Evolutionary conservation across 768 basidiomycete species (phyloP), one percentile per base, ranked within the genome.

Genomic region (Suillus sp.): DNA sequence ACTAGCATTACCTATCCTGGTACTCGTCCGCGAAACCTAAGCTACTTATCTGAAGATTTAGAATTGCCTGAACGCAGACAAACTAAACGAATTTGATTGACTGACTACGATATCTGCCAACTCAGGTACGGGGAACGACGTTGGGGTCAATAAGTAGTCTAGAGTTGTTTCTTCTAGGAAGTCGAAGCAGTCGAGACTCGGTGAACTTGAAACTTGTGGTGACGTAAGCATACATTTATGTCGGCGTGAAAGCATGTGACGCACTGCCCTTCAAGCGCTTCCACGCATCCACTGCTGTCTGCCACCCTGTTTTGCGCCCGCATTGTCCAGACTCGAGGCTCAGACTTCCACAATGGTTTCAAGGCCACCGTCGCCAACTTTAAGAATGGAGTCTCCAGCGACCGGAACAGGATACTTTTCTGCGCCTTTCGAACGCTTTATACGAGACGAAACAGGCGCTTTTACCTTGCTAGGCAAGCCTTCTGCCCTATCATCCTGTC

Each of bases 401-500:
- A 62, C 64, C 22, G 71, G 77, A 30, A 74, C 76, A 68, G 84
- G 84, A 42, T 88, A 85, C 73, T 90, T 93, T 73, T 86, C 88
- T 10, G 77, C 79, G 22, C 80, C 89, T 5, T 89, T 92, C 66
- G 92, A 93, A 73, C 84, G 87, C 62, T 91, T 91, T 71, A 80
- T 84, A 60, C 83, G 85, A 66, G 92, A 93, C 69, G 91, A 93
- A 59, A 81, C 84, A 47, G 86, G 90, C 67, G 93, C 91, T 37
- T 91, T 95, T 70, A 95, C 95, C 2, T 78, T 96, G 32, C 81
- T 96, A 7, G 95, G 94, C 94, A 71, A 62, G 84, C 75, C 51
- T 60, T 38, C 35, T 3, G 32, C 18, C 35, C 59, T 62, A 30
- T 18, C 27, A 20, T 25, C 56, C 27, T 18, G 20, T 11, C 7